Evolutionary conservation across 1,284 basidiomycete genomes (phyloP).

Genomic region (Cryptococcus sp.): DNA sequence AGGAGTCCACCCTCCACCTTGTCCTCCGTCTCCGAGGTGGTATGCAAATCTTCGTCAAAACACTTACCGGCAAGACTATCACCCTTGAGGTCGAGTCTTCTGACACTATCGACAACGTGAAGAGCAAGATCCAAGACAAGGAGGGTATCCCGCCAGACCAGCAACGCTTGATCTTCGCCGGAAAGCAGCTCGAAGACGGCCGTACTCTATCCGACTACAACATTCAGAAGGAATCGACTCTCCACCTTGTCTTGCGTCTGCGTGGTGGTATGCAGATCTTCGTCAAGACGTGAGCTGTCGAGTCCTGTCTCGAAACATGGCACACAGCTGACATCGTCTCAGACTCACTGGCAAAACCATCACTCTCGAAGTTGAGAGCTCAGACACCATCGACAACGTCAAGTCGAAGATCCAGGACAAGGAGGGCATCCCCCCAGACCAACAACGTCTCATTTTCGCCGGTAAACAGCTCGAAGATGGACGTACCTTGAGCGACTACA

Average conservation of each 20-base stretch:
- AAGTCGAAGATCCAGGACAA: constrained; percentile 53
- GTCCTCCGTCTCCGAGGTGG: constrained; percentile 96
- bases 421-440: constrained; percentile 79
- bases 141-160: constrained; percentile 79
- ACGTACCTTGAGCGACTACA: constrained; percentile 78
- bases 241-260: constrained; percentile 68
- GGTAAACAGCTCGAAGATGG: constrained; percentile 63
- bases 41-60: constrained; percentile 91
- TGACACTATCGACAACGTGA: constrained; percentile 95
- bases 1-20: constrained; percentile 95
- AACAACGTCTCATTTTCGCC: constrained; percentile 59
- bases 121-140: constrained; percentile 89
- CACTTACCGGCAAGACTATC: constrained; percentile 96
- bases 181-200: constrained; percentile 93
- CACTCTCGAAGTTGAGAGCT: constrained; percentile 80
- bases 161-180: constrained; percentile 93
- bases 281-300: constrained; percentile 57
- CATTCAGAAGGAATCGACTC: constrained; percentile 92
- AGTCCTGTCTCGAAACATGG: too few relatives aligned
- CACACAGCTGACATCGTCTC: constrained; percentile 18
- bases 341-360: constrained; percentile 71
- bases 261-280: constrained; percentile 63
- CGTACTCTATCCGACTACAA: constrained; percentile 85
- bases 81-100: constrained; percentile 77
- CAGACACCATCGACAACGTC: constrained; percentile 92